These are phyloP conservation scores for Trichoderma gamsii DNA, from an alignment of 495 filamentous ascomycete species.

Conservation along the genomic window DNA sequence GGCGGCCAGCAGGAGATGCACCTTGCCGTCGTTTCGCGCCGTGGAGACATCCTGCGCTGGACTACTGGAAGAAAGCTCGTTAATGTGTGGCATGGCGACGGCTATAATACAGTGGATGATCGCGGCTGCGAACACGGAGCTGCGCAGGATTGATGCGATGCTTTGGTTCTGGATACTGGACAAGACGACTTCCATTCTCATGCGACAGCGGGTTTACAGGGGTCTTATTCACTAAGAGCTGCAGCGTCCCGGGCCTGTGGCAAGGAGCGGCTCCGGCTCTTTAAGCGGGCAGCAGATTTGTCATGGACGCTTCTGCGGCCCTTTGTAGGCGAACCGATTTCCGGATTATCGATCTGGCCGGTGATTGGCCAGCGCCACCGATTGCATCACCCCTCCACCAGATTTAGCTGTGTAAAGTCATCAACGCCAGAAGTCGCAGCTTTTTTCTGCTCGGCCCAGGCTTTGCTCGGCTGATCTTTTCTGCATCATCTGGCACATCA, in stretches of 20 bases:
- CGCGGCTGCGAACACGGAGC: background rate
- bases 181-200: no score
- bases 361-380: slow-evolving; percentile 1
- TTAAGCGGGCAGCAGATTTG: background rate
- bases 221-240: no score
- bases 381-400: slow-evolving; percentile 9
- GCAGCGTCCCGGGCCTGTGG: background rate
- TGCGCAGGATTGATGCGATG: background rate
- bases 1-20: slow-evolving; percentile 73
- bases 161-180: no score
- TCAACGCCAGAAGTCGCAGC: background rate
- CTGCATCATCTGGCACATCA: background rate
- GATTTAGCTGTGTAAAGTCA: background rate
- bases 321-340: background rate
- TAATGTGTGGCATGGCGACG: background rate
- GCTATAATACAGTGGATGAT: background rate
- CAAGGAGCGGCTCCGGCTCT: background rate
- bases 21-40: slow-evolving; percentile 52
- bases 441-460: background rate
- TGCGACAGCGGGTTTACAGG: no score
- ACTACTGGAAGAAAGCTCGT: slow-evolving; percentile 12
- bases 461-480: background rate
- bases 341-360: background rate
- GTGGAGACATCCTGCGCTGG: slow-evolving; percentile 23
- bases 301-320: background rate